Percentiles rank a stretch among this genome's conserved stretches.
These are phyloP conservation scores for Psilocybe cubensis DNA, from an alignment of 768 basidiomycete genomes.

Conservation along the genomic window DNA sequence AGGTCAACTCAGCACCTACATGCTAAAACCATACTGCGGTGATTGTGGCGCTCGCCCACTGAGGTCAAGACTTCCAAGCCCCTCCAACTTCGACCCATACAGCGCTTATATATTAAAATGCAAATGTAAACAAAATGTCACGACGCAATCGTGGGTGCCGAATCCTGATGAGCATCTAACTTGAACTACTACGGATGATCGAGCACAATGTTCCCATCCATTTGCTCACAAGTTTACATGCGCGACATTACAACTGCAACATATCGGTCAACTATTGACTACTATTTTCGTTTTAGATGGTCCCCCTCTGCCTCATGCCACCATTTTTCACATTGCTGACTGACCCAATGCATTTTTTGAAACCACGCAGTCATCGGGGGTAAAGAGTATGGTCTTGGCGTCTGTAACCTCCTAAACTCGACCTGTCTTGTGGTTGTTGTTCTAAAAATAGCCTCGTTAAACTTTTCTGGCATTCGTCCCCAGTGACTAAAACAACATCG, in stretches of 20 bases:
- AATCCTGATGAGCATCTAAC: neutral
- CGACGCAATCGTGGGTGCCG: constrained; percentile 6
- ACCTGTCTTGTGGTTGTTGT: neutral
- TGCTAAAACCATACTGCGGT: too few relatives aligned
- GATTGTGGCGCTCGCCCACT: constrained; percentile 20
- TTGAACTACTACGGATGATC: neutral
- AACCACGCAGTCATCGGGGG: constrained; percentile 6
- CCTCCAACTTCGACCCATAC: neutral
- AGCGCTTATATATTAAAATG: neutral
- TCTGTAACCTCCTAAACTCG: too few relatives aligned
- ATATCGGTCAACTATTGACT: neutral
- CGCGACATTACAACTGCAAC: neutral
- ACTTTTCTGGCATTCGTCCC: neutral
- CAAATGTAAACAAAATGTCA: neutral
- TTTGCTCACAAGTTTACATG: neutral
- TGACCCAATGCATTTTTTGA: neutral
- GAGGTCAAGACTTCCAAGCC: constrained; percentile 3
- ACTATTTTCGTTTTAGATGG: neutral
- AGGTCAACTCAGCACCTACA: neutral
- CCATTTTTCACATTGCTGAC: neutral
- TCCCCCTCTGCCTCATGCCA: neutral
- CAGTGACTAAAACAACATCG: neutral
- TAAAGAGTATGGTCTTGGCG: too few relatives aligned
- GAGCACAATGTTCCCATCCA: neutral
- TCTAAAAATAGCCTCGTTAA: neutral